phyloP scores from a whole-genome alignment of 2,329 filamentous ascomycete genomes.

The Botrytis squamosa region DNA sequence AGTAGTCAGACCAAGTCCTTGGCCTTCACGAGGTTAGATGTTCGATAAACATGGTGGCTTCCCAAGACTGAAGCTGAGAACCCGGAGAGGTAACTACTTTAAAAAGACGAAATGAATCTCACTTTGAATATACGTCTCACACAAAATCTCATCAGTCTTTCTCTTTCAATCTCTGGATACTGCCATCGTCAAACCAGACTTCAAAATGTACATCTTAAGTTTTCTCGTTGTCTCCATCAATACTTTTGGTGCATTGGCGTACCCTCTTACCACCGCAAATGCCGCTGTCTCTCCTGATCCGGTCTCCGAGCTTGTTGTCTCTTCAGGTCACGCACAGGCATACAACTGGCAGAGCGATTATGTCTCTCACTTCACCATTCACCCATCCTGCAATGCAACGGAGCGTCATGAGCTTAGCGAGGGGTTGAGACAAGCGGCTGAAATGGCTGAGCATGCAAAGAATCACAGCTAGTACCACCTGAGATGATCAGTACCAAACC shows the following conservation, averaged over 20 bases:
- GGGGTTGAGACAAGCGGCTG: background rate
- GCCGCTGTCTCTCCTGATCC: background rate
- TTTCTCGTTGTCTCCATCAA: background rate
- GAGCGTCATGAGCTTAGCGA: constrained; percentile 9
- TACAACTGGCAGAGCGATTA: background rate
- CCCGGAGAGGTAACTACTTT: background rate
- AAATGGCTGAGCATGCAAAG: background rate
- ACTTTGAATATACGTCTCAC: background rate
- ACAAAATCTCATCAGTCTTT: background rate
- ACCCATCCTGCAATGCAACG: constrained; percentile 1
- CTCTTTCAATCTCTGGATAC: background rate
- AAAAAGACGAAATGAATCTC: background rate
- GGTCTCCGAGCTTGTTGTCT: background rate
- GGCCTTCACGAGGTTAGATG: background rate
- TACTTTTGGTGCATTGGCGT: background rate
- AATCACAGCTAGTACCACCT: background rate
- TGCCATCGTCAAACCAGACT: background rate
- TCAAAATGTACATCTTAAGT: background rate
- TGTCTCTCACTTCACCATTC: background rate
- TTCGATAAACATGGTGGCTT: background rate
- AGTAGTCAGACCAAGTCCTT: background rate
- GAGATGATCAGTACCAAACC: background rate
- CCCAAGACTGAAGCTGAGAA: background rate
- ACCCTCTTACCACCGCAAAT: background rate
- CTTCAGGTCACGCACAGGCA: background rate